These are phyloP conservation scores for Candida boidinii DNA, from an alignment of 805 yeast species.

Conservation along the genomic window DNA sequence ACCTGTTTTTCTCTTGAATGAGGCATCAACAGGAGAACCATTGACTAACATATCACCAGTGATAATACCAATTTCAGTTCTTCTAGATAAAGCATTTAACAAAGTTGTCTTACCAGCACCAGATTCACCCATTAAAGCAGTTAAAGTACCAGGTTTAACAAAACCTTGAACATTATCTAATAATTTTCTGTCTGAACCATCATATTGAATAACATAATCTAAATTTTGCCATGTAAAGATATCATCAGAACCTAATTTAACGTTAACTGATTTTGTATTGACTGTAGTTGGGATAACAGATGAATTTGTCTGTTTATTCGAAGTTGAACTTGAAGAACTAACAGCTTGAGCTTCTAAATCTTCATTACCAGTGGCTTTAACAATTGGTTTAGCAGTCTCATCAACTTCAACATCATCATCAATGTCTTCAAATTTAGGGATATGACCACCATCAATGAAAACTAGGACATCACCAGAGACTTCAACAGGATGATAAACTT, in stretches of 20 bases:
- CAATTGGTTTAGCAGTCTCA: slow-evolving; percentile 11
- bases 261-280: slow-evolving; percentile 3
- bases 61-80: slow-evolving; percentile 42
- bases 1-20: slow-evolving; percentile 46
- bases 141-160: slow-evolving; percentile 44
- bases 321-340: slow-evolving; percentile 5
- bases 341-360: slow-evolving; percentile 23
- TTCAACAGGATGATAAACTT: slow-evolving; percentile 20
- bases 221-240: slow-evolving; percentile 57
- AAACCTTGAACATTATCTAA: slow-evolving; percentile 37
- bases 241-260: slow-evolving; percentile 32
- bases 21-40: slow-evolving; percentile 37
- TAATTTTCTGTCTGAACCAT: slow-evolving; percentile 29
- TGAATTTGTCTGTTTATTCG: too few relatives aligned
- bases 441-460: slow-evolving; percentile 18
- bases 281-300: slow-evolving; percentile 7
- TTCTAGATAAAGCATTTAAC: slow-evolving; percentile 42
- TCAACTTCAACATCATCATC: slow-evolving; percentile 13
- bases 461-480: slow-evolving; percentile 25
- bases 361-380: slow-evolving; percentile 18
- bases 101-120: slow-evolving; percentile 61
- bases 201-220: slow-evolving; percentile 45
- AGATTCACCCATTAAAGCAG: slow-evolving; percentile 58
- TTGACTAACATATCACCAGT: slow-evolving; percentile 51
- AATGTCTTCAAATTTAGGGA: slow-evolving; percentile 8